These are phyloP conservation scores for Heteromeles arbutifolia DNA, from an alignment of 306 rosid genomes.

Conservation along the genomic window DNA sequence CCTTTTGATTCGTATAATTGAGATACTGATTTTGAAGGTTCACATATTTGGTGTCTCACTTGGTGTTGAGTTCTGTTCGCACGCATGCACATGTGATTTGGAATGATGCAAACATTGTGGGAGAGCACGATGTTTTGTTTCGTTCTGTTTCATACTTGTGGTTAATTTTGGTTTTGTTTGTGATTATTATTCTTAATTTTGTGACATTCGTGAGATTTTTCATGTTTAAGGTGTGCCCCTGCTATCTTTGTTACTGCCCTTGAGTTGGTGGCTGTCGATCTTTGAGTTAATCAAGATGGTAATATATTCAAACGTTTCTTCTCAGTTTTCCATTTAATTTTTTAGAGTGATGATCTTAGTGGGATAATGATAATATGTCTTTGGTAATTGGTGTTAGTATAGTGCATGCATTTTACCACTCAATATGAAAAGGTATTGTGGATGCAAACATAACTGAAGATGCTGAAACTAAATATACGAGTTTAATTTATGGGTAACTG, in stretches of 20 bases:
- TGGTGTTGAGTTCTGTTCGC: background rate
- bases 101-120: background rate
- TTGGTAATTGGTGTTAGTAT: background rate
- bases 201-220: background rate
- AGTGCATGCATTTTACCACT: background rate
- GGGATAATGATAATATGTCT: background rate
- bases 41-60: background rate
- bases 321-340: background rate
- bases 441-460: background rate
- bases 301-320: background rate
- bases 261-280: background rate
- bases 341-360: background rate
- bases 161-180: background rate
- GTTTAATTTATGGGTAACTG: background rate
- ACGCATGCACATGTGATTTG: background rate
- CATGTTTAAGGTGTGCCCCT: constrained; percentile 11
- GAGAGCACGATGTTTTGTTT: background rate
- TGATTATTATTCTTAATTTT: background rate
- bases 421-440: background rate
- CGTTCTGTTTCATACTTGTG: background rate
- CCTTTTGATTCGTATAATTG: background rate
- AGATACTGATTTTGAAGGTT: background rate
- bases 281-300: constrained; percentile 29
- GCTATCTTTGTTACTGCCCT: background rate
- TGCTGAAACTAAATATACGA: background rate